A percentile compares a stretch with the other conserved stretches of the same genome.
Conservation (phyloP, 805 yeast species). For the Saccharomycopsis javanensis region DNA sequence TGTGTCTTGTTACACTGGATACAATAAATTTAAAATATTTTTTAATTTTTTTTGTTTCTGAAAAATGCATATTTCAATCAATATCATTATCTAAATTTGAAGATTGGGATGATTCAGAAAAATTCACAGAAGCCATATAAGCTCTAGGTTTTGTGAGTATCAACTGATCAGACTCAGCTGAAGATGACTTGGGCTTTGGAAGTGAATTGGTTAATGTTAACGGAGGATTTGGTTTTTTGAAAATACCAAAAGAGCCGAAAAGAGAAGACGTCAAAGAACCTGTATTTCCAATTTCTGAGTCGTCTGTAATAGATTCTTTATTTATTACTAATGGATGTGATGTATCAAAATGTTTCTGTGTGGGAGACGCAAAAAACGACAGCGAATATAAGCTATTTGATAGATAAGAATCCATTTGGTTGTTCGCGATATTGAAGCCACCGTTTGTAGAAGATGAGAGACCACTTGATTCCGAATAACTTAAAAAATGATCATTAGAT, state of each 20-base stretch:
- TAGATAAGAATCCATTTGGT: background rate
- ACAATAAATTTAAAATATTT: no score
- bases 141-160: background rate
- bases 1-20: no score
- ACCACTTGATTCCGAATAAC: background rate
- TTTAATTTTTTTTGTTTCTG: background rate
- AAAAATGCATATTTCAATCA: background rate
- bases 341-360: background rate
- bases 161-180: background rate
- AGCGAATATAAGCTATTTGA: background rate
- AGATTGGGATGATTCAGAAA: background rate
- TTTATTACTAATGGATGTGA: background rate
- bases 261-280: background rate
- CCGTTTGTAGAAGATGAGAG: background rate
- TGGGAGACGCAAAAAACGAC: background rate
- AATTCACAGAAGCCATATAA: background rate
- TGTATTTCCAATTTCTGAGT: background rate
- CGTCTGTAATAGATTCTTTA: background rate
- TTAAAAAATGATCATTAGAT: background rate
- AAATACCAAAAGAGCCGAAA: background rate
- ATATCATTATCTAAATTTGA: background rate
- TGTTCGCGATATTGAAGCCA: background rate
- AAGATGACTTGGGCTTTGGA: background rate
- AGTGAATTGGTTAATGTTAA: background rate
- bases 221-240: background rate